These are phyloP conservation scores for Yarrowia galli DNA, from an alignment of 1,139 yeast genomes.

Conservation along the genomic window DNA sequence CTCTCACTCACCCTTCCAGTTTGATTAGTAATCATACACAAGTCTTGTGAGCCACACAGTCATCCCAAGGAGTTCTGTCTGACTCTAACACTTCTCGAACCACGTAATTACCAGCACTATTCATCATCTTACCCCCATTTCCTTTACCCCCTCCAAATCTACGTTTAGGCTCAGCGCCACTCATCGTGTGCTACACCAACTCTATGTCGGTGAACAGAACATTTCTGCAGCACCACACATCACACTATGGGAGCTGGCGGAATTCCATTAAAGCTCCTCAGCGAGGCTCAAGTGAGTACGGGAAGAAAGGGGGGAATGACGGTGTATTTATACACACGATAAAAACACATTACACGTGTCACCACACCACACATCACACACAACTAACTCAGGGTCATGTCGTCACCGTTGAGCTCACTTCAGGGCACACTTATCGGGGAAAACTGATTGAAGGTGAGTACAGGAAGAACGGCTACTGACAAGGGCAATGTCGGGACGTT, in stretches of 20 bases:
- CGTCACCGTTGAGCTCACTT: constrained; percentile 79
- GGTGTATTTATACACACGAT: too few relatives aligned
- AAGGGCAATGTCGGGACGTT: not conserved
- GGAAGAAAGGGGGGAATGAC: not conserved
- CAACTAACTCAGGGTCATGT: constrained; percentile 69
- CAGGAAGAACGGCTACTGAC: not conserved
- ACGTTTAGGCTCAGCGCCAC: constrained; percentile 8
- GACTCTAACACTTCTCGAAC: too few relatives aligned
- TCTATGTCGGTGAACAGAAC: constrained; percentile 18
- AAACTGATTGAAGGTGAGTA: constrained; percentile 71
- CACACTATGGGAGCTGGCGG: constrained; percentile 55
- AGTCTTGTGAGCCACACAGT: too few relatives aligned
- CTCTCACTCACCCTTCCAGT: too few relatives aligned
- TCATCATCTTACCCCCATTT: too few relatives aligned
- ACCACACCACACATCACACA: not conserved
- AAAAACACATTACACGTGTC: too few relatives aligned
- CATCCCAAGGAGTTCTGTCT: not conserved
- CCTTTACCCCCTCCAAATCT: not conserved
- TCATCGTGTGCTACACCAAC: constrained; percentile 38
- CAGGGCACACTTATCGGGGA: constrained; percentile 90
- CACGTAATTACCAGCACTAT: not conserved
- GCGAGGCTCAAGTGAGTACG: constrained; percentile 71
- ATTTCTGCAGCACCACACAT: constrained; percentile 31
- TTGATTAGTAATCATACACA: too few relatives aligned
- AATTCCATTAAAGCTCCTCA: constrained; percentile 84